Evolutionary conservation across 805 yeast genomes (phyloP).

Genomic region (Blastobotrys peoriensis): DNA sequence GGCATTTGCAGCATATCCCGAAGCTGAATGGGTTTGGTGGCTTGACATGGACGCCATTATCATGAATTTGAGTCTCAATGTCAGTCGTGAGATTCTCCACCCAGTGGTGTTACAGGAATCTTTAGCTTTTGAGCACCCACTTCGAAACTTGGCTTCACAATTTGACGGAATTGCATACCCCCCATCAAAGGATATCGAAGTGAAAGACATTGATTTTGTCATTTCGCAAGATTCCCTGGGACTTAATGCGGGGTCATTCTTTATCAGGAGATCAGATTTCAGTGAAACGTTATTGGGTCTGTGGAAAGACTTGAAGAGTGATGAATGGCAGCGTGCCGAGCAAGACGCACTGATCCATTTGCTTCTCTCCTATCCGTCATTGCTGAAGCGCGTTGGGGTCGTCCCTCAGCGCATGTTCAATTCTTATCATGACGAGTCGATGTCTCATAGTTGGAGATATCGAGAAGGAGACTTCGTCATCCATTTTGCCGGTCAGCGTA

Average conservation of each 20-base stretch:
- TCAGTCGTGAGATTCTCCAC: slow-evolving; percentile 25
- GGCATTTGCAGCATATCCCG: slow-evolving; percentile 27
- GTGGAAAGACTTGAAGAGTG: slow-evolving; percentile 25
- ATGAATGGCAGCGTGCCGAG: slow-evolving; percentile 20
- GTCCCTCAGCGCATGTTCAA: slow-evolving; percentile 29
- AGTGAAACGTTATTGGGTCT: slow-evolving; percentile 24
- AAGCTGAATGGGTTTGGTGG: slow-evolving; percentile 37
- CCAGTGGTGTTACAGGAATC: slow-evolving; percentile 23
- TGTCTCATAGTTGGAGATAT: slow-evolving; percentile 7
- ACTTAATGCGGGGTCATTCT: slow-evolving; percentile 31
- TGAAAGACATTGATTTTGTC: slow-evolving; percentile 22
- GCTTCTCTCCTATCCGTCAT: slow-evolving; percentile 14
- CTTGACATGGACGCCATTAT: slow-evolving; percentile 32
- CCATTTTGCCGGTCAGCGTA: slow-evolving; percentile 27
- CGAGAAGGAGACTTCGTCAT: slow-evolving; percentile 25
- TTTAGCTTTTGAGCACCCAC: slow-evolving; percentile 21
- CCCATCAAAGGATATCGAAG: slow-evolving; percentile 14
- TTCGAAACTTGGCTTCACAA: slow-evolving; percentile 1
- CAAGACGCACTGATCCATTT: slow-evolving; percentile 24
- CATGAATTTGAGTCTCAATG: slow-evolving; percentile 27
- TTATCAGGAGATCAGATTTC: slow-evolving; percentile 22
- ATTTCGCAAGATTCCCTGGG: slow-evolving; percentile 26
- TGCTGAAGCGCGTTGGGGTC: slow-evolving; percentile 23
- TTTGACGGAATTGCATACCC: slow-evolving; percentile 6
- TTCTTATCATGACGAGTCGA: slow-evolving; percentile 20